These are phyloP conservation scores for Fusarium beomiforme DNA, from an alignment of 2,329 filamentous ascomycete genomes.

Conservation along the genomic window DNA sequence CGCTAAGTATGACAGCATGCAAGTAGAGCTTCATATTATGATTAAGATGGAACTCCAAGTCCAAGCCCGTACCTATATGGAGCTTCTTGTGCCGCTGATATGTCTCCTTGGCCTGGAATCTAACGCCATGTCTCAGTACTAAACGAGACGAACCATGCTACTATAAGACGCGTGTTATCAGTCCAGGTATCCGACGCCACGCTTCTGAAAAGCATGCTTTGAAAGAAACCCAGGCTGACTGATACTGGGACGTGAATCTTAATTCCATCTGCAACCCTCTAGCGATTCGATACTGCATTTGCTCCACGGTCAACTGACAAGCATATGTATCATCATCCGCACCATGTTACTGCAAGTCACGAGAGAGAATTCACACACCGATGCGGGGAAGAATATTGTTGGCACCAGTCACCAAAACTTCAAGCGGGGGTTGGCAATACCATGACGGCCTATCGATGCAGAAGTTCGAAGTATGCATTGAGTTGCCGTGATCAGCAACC, in stretches of 20 bases:
- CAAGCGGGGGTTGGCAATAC: constrained; percentile 18
- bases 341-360: constrained; percentile 28
- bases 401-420: constrained; percentile 24
- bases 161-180: constrained; percentile 4
- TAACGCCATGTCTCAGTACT: constrained; percentile 1
- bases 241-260: constrained; percentile 29
- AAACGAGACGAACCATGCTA: constrained; percentile 15
- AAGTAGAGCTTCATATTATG: neutral
- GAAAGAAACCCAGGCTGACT: neutral
- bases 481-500: constrained; percentile 28
- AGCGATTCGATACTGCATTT: neutral
- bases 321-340: constrained; percentile 8
- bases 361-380: constrained; percentile 16
- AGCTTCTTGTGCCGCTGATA: neutral
- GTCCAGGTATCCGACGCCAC: constrained; percentile 29
- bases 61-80: neutral
- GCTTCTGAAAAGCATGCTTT: neutral
- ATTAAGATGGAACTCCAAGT: neutral
- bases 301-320: neutral
- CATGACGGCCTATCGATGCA: constrained; percentile 12
- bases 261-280: constrained; percentile 25
- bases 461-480: neutral
- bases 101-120: constrained; percentile 8
- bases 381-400: constrained; percentile 26
- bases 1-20: neutral